phyloP scores from a whole-genome alignment of 1,139 yeast species.

The Lodderomyces metapsilosis region DNA sequence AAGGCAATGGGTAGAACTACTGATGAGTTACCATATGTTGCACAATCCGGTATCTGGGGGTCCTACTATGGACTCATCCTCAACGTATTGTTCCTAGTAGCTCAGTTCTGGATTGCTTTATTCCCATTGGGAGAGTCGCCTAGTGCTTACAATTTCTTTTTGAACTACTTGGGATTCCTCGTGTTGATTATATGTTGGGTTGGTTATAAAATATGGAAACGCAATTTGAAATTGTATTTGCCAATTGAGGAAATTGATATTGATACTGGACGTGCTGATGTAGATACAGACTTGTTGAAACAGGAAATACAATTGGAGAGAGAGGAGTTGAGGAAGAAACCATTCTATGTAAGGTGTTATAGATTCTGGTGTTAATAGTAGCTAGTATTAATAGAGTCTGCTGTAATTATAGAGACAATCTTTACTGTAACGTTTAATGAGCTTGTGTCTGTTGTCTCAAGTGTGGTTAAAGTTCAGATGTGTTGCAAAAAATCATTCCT shows the following conservation, averaged over 20 bases:
- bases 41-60: constrained; percentile 35
- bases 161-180: constrained; percentile 36
- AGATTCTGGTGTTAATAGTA: constrained; percentile 34
- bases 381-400: background rate
- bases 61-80: constrained; percentile 33
- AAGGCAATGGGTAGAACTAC: constrained; percentile 26
- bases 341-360: constrained; percentile 29
- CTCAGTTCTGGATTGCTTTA: constrained; percentile 38
- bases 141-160: constrained; percentile 33
- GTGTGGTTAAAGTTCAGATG: no score
- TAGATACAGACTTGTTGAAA: constrained; percentile 19
- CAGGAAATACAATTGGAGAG: constrained; percentile 14
- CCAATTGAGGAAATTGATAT: constrained; percentile 30
- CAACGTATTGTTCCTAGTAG: constrained; percentile 28
- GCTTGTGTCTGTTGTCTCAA: no score
- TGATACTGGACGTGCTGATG: constrained; percentile 32
- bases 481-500: background rate
- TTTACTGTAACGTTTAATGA: no score
- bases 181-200: constrained; percentile 33
- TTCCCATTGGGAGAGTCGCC: constrained; percentile 32
- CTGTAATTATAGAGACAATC: no score
- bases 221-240: constrained; percentile 32
- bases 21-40: constrained; percentile 27
- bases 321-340: constrained; percentile 12
- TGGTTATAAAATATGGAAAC: constrained; percentile 31